Percentiles rank a stretch among this genome's conserved stretches.
phyloP scores from a whole-genome alignment of 2,329 filamentous ascomycete species.

The Coniochaeta sp. region DNA sequence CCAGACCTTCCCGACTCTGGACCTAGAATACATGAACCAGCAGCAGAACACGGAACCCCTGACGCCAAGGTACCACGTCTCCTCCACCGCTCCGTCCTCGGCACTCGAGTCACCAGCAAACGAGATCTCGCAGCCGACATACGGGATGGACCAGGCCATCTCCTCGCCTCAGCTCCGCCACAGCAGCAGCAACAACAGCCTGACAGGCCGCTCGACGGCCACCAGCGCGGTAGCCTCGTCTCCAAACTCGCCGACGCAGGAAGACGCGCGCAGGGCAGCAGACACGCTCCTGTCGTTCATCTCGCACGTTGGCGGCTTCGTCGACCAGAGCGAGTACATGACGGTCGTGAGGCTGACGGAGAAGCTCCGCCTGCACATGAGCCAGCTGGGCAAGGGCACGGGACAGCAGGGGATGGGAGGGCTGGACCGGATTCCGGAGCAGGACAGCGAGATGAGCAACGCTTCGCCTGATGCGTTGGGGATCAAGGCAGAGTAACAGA shows the following conservation, averaged over 20 bases:
- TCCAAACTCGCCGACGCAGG: conserved; percentile 65
- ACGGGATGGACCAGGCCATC: conserved; percentile 35
- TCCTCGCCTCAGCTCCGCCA: conserved; percentile 35
- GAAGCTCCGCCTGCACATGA: conserved; percentile 62
- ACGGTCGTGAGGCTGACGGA: conserved; percentile 77
- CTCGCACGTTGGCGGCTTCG: conserved; percentile 62
- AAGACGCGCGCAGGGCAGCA: conserved; percentile 76
- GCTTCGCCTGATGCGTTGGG: conserved; percentile 19
- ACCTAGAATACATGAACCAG: conserved; percentile 50
- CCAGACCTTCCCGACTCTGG: conserved; percentile 75
- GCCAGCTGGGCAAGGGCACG: conserved; percentile 1
- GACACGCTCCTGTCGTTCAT: conserved; percentile 79
- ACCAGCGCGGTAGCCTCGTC: conserved; percentile 17
- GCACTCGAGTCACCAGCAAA: conserved; percentile 43
- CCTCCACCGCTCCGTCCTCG: conserved; percentile 41
- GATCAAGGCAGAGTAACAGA: conserved; percentile 27
- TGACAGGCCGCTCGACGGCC: conserved; percentile 20
- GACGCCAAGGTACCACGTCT: conserved; percentile 41
- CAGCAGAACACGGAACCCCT: conserved; percentile 31
- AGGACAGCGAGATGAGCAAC: conserved; percentile 43
- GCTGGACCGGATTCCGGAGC: conserved; percentile 48
- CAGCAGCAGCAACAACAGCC: conserved; percentile 42
- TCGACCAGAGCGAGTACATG: conserved; percentile 71
- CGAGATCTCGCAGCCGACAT: conserved; percentile 32
- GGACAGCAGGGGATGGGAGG: conserved; percentile 32